Percentiles rank a stretch among this genome's conserved stretches.
phyloP scores from a whole-genome alignment of 1,284 basidiomycete genomes.

The Pseudozyma sp. region DNA sequence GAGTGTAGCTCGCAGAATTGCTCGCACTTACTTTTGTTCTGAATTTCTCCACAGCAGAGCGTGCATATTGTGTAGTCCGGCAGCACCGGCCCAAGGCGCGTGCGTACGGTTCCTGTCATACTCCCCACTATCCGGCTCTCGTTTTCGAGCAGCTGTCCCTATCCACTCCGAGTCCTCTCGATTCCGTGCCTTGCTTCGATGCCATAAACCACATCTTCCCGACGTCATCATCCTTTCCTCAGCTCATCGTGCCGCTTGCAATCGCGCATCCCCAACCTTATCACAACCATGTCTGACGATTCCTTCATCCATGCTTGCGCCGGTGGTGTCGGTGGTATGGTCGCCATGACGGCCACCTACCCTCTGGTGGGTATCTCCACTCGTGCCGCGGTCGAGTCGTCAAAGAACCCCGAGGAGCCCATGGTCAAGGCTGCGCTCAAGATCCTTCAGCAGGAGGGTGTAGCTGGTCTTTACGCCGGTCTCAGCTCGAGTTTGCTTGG shows the following conservation, averaged over 20 bases:
- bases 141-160: not conserved
- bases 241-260: not conserved
- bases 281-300: conserved; percentile 71
- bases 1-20: no score
- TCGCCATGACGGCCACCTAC: conserved; percentile 69
- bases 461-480: conserved; percentile 87
- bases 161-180: conserved; percentile 1
- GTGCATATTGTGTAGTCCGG: conserved; percentile 3
- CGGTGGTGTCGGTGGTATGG: conserved; percentile 88
- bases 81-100: conserved; percentile 10
- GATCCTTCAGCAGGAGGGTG: conserved; percentile 85
- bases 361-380: conserved; percentile 93
- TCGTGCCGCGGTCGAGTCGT: conserved; percentile 88
- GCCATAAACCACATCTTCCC: not conserved
- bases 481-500: conserved; percentile 87
- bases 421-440: conserved; percentile 74
- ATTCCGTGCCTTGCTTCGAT: not conserved
- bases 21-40: no score
- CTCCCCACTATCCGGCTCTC: conserved; percentile 12
- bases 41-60: not conserved
- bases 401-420: conserved; percentile 76
- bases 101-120: not conserved
- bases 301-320: conserved; percentile 89
- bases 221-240: not conserved
- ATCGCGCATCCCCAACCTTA: not conserved